Base-by-base conservation (phyloP, 2,329 filamentous ascomycete genomes). In the Aureobasidium melanogenum region DNA sequence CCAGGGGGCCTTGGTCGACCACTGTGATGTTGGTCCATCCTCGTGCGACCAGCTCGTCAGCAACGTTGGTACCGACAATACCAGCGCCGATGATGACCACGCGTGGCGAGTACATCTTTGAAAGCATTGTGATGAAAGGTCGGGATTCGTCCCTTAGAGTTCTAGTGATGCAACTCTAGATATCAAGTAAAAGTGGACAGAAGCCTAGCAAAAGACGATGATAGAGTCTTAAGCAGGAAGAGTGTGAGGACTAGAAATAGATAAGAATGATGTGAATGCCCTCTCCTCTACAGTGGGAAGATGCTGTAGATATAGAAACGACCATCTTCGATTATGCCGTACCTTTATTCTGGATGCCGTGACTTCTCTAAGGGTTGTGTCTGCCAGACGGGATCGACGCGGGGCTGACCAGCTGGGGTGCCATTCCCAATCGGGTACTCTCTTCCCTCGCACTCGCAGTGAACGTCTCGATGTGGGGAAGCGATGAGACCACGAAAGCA, bases 21-120 rank as follows among this genome's bases (percentile, higher is more conserved):
- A 87, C 84, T 19, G 84, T 86, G 69, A 87, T 84, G 69, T 86
- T 72, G 59, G 70, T 79, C 83, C 84, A 87, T 75, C 84, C 84
- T 67, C 82, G 79, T 26, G 77, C 76, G 65, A 84, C 77, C 67
- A 87, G 78, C 76, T 87, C 84, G 66, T 87, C 84, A 52, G 84
- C 84, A 52, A 87, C 72, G 63, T 87, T 87, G 62, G 79, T 78
- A 50, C 84, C 84, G 62, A 87, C 84, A 62, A 87, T 86, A 51
- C 84, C 84, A 55, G 84, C 84, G 39, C 84, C 84, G 63, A 84
- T 83, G 63, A 85, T 83, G 62, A 84, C 80, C 63, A 85, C 80
- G 78, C 79, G 0, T 80, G 80, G 58, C 38, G 58, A 60, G 26
- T 60, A 54, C 34, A 60, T 28, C 28, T 60, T 60, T 17, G 58